Evolutionary conservation across 768 basidiomycete genomes (phyloP).

Genomic region (Mrakia hoshinonis): DNA sequence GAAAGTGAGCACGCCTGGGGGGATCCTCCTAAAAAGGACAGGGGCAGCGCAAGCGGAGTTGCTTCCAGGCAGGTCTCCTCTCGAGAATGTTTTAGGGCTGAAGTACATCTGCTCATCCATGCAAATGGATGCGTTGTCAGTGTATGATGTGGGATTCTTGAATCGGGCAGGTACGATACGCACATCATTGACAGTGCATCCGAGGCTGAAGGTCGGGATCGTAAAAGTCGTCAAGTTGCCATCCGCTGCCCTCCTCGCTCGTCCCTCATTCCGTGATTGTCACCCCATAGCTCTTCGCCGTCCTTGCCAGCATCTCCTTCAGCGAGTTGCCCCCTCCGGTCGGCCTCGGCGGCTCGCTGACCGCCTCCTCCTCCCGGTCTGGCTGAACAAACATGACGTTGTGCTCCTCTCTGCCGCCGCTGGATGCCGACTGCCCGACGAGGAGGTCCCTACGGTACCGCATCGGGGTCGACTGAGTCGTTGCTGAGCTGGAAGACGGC

Average conservation of each 20-base stretch:
- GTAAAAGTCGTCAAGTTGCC: too few species aligned
- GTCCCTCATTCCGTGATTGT: neutral
- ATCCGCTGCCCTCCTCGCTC: neutral
- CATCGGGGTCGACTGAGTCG: neutral
- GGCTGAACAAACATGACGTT: neutral
- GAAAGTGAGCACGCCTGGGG: too few species aligned
- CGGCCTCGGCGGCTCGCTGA: neutral
- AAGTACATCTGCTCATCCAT: too few species aligned
- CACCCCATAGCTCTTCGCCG: neutral
- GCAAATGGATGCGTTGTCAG: too few species aligned
- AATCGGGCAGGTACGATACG: too few species aligned
- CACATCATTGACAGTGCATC: too few species aligned
- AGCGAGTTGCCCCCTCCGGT: neutral
- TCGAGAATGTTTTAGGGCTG: too few species aligned
- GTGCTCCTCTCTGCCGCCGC: neutral
- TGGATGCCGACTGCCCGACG: neutral
- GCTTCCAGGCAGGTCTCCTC: too few species aligned
- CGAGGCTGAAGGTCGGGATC: too few species aligned
- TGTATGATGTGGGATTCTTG: too few species aligned
- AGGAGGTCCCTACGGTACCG: neutral
- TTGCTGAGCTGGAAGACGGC: neutral
- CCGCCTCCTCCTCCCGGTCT: neutral
- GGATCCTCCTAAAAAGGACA: too few species aligned
- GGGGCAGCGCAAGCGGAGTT: too few species aligned
- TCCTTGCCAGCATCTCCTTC: neutral